Evolutionary conservation across 495 filamentous ascomycete species (phyloP), one percentile per base, ranked within the genome.

Genomic region (Penicillium samsonianum): DNA sequence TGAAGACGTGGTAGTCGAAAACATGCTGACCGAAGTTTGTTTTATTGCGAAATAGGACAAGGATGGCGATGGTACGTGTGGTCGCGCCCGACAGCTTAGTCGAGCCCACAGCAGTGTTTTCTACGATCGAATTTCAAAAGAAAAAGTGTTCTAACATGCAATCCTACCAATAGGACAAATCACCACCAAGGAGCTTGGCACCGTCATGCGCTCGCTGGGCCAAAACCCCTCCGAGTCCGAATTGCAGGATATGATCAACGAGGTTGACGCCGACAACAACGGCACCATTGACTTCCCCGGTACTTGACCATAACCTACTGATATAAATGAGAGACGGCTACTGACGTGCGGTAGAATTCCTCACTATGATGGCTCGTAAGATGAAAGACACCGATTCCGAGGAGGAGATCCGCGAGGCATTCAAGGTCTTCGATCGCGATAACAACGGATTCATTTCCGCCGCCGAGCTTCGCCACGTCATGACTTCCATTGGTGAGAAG

Each of bases 371-470:
- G 94, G 94, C 95, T 52, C 87, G 95, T 68, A 98, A 98, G 82
- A 98, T 98, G 95, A 98, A 98, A 84, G 95, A 98, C 69, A 98
- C 95, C 64, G 94, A 98, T 69, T 97, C 93, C 49, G 95, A 98
- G 80, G 95, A 98, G 81, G 94, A 98, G 76, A 98, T 98, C 70
- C 90, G 95, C 65, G 90, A 96, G 73, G 91, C 87, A 0, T 90
- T 90, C 78, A 86, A 98, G 85, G 94, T 98, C 51, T 98, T 98
- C 72, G 94, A 98, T 70, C 91, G 94, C 67, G 95, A 98, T 73
- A 98, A 98, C 83, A 98, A 98, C 76, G 94, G 94, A 50, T 98
- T 96, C 80, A 98, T 98, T 78, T 96, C 92, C 16, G 92, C 95
- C 62, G 92, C 92, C 31, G 94, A 98, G 76, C 83, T 98, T 65